Evolutionary conservation across 352 stramenopile species (phyloP), one percentile per base, ranked within the genome.

Genomic region (Globisporangium cylindrosporum): DNA sequence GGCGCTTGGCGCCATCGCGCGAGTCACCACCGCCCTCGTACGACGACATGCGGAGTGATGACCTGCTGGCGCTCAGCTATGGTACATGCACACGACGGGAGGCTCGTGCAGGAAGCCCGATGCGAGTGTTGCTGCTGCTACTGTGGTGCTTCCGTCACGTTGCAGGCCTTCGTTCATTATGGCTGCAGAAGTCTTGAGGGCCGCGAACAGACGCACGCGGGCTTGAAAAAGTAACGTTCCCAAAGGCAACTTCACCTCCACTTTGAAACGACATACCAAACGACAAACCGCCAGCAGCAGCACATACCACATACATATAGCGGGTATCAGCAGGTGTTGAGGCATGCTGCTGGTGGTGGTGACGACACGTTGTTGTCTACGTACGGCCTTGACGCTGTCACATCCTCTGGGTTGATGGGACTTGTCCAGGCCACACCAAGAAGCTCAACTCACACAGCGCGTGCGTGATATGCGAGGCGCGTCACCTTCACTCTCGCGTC

Each of bases 1-100:
- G 75, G 2, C 81, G 81, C 58, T 84, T 84, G 43, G 83, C 83
- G 68, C 83, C 83, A 59, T 91, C 77, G 27, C 83, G 80, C 53
- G 67, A 32, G 36, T 66, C 58, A 10, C 18, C 43, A 51, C 43
- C 41, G 34, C 22, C 32, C 4, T 66, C 49, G n/a, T 24, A 57
- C 36, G 24, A 57, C 36, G 65, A 22, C 65, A 70, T 70, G 46
- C 46, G 32, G 4, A 25, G 5, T 59, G 34, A 48, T 59, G 36
- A 15, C 7, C 29, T 61, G 20, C 29, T 61, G 20, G 29, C 6
- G 49, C 49, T 25, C 49, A 3, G 20, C n/a, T 56, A 18, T 27
- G 20, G 49, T 9, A 8, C n/a, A 56, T 29, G 49, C 49, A 29
- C 49, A 18, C n/a, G 49, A 46, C 38, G 38, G 12, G 36, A 43